phyloP scores from a whole-genome alignment of 2,329 filamentous ascomycete species.

The Cladosporium phlei region DNA sequence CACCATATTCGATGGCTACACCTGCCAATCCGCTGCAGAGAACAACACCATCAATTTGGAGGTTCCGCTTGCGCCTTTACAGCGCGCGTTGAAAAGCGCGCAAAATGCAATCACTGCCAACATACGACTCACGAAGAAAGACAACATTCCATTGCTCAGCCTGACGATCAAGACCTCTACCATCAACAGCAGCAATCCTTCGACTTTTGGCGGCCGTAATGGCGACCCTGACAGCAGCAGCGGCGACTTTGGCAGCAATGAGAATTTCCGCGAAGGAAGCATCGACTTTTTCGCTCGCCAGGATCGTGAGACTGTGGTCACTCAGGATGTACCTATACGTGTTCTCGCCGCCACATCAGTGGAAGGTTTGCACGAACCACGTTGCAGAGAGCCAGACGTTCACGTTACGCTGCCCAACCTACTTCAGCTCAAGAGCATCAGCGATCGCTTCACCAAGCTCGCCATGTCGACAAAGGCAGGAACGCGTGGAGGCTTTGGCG shows the following conservation, averaged over 20 bases:
- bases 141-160: conserved; percentile 77
- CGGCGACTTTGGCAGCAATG: conserved; percentile 14
- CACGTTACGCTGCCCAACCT: conserved; percentile 87
- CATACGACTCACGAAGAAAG: conserved; percentile 88
- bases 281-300: conserved; percentile 48
- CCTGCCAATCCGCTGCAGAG: conserved; percentile 75
- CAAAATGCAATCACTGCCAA: conserved; percentile 74
- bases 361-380: conserved; percentile 90
- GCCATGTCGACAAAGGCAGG: conserved; percentile 46
- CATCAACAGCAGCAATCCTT: conserved; percentile 47
- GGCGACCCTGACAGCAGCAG: conserved; percentile 17
- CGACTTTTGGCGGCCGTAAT: conserved; percentile 20
- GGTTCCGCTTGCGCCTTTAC: conserved; percentile 79
- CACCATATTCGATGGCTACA: conserved; percentile 81
- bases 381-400: conserved; percentile 84
- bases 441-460: conserved; percentile 89
- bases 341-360: conserved; percentile 79
- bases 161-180: conserved; percentile 83
- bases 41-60: conserved; percentile 95
- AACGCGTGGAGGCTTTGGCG: conserved; percentile 32
- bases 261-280: conserved; percentile 24
- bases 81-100: conserved; percentile 87
- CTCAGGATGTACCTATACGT: conserved; percentile 91
- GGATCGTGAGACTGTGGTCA: conserved; percentile 85
- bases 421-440: conserved; percentile 85